A percentile compares a stretch with the other conserved stretches of the same genome.
phyloP scores from a whole-genome alignment of 176 grass and related monocot species.

The Juncus inflexus region DNA sequence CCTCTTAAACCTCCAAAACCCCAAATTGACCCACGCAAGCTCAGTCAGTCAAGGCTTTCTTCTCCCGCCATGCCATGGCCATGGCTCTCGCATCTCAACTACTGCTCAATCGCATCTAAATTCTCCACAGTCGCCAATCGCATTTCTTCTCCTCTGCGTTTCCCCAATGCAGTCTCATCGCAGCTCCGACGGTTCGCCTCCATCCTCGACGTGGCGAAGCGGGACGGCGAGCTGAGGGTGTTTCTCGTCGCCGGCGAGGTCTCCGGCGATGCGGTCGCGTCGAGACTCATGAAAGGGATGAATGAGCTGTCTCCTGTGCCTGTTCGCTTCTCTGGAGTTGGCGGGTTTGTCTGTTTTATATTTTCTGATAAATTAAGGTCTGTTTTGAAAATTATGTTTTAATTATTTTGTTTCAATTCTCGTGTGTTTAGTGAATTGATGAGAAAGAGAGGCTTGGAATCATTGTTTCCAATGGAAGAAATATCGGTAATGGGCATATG shows the following conservation, averaged over 20 bases:
- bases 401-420: background rate
- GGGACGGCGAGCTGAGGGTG: constrained; percentile 80
- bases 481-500: constrained; percentile 93
- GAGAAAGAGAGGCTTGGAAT: constrained; percentile 64
- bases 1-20: no score
- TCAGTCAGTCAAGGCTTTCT: no score
- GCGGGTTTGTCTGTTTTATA: constrained; percentile 37
- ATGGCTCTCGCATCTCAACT: background rate
- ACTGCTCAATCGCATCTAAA: background rate
- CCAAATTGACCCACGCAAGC: no score
- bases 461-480: constrained; percentile 92
- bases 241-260: constrained; percentile 95
- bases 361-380: constrained; percentile 15
- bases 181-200: constrained; percentile 18
- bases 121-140: background rate
- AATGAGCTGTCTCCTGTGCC: constrained; percentile 64
- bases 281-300: constrained; percentile 74
- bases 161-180: constrained; percentile 3
- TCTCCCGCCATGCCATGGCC: constrained; percentile 9
- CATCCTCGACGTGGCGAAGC: constrained; percentile 51
- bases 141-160: background rate
- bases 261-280: constrained; percentile 81
- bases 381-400: background rate
- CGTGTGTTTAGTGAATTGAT: constrained; percentile 46
- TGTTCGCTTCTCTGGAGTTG: constrained; percentile 70